These are phyloP conservation scores for Vitis hybrid DNA, from an alignment of 177 flowering plant genomes.

Conservation along the genomic window DNA sequence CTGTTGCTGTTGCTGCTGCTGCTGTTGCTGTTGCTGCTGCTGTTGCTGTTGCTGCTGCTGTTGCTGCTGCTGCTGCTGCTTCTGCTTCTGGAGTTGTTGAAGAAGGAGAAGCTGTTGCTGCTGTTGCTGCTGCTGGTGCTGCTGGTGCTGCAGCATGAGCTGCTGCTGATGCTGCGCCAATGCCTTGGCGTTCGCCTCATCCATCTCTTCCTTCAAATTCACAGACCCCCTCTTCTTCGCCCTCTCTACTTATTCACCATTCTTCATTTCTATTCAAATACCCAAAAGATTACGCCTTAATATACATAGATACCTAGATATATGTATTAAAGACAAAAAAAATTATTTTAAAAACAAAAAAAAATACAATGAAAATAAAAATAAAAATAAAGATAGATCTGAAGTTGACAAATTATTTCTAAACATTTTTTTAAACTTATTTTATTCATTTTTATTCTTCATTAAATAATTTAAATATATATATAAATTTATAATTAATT, in stretches of 20 bases:
- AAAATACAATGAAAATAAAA: too few relatives aligned
- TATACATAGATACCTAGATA: too few relatives aligned
- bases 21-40: slow-evolving; percentile 27
- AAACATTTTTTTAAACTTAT: too few relatives aligned
- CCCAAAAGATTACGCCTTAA: not conserved
- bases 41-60: slow-evolving; percentile 37
- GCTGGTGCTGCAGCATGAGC: slow-evolving; percentile 16
- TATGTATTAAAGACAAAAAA: too few relatives aligned
- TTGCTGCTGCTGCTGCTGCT: not conserved
- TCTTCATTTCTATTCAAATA: not conserved
- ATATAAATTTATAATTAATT: too few relatives aligned
- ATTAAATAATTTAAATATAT: too few relatives aligned
- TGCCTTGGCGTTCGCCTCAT: slow-evolving; percentile 41
- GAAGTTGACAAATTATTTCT: too few relatives aligned
- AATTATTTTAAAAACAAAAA: too few relatives aligned
- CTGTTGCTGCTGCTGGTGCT: slow-evolving; percentile 38
- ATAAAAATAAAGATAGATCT: too few relatives aligned
- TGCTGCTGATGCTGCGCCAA: slow-evolving; percentile 43
- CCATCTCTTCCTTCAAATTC: slow-evolving; percentile 28
- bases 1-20: slow-evolving; percentile 34
- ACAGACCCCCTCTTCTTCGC: not conserved
- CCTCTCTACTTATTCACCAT: not conserved
- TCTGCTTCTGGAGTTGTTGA: slow-evolving; percentile 23
- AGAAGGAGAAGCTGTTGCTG: slow-evolving; percentile 23
- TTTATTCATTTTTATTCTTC: too few relatives aligned